Percentiles rank a stretch among this genome's conserved stretches.
Conservation (phyloP, 1,284 basidiomycete genomes). For the Chiua sp. region DNA sequence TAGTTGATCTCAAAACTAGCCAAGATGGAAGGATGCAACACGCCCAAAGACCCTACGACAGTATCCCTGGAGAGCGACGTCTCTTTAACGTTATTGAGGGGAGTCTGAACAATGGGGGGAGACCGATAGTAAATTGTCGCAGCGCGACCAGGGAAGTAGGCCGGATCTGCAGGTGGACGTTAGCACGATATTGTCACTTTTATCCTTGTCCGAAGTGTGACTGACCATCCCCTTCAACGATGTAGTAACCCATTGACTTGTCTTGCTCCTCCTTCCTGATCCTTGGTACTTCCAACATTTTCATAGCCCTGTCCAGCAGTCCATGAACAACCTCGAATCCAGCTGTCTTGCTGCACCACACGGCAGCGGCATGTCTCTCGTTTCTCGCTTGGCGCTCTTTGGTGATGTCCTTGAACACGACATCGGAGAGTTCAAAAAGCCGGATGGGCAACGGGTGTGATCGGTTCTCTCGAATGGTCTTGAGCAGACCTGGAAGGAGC, state of each 20-base stretch:
- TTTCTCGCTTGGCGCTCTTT: conserved; percentile 89
- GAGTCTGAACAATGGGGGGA: conserved; percentile 36
- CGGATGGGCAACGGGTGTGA: conserved; percentile 92
- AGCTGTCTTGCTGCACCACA: conserved; percentile 97
- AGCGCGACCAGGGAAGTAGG: conserved; percentile 95
- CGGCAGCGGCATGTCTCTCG: conserved; percentile 84
- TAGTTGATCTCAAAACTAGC: conserved; percentile 92
- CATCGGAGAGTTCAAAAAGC: conserved; percentile 94
- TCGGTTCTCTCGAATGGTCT: conserved; percentile 96
- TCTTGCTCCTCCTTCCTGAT: conserved; percentile 65
- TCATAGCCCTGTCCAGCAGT: conserved; percentile 93
- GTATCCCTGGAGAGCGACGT: conserved; percentile 52
- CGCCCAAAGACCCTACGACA: conserved; percentile 84
- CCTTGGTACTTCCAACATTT: conserved; percentile 89
- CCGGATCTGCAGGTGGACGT: conserved; percentile 63
- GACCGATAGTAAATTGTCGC: conserved; percentile 90
- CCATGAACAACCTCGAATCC: conserved; percentile 98
- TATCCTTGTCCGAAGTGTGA: not conserved
- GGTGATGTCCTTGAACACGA: conserved; percentile 85
- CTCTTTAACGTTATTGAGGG: conserved; percentile 26
- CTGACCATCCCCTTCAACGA: conserved; percentile 84
- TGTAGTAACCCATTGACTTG: conserved; percentile 85
- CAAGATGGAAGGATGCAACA: conserved; percentile 91
- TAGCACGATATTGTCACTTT: not conserved
- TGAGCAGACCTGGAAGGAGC: conserved; percentile 93